phyloP scores from a whole-genome alignment of 83 land plant species.

The Picea abies region DNA sequence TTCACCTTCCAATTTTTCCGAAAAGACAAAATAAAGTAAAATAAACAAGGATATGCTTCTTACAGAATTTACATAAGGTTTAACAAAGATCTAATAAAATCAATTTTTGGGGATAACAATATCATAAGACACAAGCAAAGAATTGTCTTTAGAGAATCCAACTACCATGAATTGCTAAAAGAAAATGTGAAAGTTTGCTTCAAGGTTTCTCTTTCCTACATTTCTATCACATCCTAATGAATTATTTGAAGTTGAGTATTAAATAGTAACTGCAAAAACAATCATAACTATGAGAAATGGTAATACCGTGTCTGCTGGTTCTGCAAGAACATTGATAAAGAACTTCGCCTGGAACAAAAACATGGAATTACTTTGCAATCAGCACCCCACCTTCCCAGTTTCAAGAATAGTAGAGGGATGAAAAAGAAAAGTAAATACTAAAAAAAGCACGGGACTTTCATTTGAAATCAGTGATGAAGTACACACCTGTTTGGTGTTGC shows the following conservation, averaged over 20 bases:
- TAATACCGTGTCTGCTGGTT: conserved; percentile 92
- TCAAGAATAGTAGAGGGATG: background rate
- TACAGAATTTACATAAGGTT: too few species aligned
- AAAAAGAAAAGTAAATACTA: background rate
- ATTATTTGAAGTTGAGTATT: background rate
- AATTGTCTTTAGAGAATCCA: too few species aligned
- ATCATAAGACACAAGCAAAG: background rate
- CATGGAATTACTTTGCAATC: background rate
- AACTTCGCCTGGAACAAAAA: conserved; percentile 85
- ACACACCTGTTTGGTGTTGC: conserved; percentile 83
- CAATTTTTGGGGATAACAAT: background rate
- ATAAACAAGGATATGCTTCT: too few species aligned
- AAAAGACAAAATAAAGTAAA: too few species aligned
- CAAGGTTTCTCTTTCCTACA: background rate
- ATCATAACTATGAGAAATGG: background rate
- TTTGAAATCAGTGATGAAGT: background rate
- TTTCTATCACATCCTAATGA: background rate
- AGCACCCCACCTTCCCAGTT: too few species aligned
- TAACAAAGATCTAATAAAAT: too few species aligned
- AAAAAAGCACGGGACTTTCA: background rate
- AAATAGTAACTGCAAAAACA: background rate
- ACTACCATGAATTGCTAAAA: too few species aligned
- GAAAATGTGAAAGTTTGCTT: background rate
- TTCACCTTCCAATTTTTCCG: too few species aligned
- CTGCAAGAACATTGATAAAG: conserved; percentile 95